Evolutionary conservation across 1,284 basidiomycete species (phyloP).

Genomic region (Cystobasidium slooffiae): DNA sequence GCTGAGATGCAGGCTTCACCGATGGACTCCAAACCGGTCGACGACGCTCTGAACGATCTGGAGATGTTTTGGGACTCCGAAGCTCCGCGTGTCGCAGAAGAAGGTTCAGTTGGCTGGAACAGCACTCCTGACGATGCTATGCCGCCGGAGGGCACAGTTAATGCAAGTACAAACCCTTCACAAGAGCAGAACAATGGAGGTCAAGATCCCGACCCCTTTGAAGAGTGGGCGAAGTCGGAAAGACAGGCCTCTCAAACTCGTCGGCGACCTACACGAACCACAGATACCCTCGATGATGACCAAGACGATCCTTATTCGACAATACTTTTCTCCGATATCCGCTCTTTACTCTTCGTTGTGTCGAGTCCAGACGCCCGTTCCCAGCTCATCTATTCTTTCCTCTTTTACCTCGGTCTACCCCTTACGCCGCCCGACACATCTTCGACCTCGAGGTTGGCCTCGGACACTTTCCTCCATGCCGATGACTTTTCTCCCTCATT

Average conservation of each 20-base stretch:
- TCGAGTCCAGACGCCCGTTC: conserved; percentile 63
- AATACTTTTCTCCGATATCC: conserved; percentile 79
- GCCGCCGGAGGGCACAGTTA: not conserved
- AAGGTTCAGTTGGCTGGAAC: conserved; percentile 59
- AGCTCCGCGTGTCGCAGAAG: conserved; percentile 60
- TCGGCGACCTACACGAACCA: conserved; percentile 66
- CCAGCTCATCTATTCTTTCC: conserved; percentile 73
- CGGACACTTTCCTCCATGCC: conserved; percentile 57
- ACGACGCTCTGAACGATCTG: conserved; percentile 55
- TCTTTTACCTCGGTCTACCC: conserved; percentile 74
- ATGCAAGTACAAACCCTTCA: not conserved
- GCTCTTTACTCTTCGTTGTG: conserved; percentile 69
- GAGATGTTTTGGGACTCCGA: conserved; percentile 63
- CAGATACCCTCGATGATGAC: conserved; percentile 61
- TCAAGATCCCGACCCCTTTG: conserved; percentile 38
- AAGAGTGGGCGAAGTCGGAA: conserved; percentile 72
- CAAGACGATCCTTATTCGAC: conserved; percentile 76
- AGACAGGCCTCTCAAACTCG: conserved; percentile 60
- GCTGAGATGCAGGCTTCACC: conserved; percentile 8
- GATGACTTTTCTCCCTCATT: conserved; percentile 47
- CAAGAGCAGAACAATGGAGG: not conserved
- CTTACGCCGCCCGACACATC: conserved; percentile 58
- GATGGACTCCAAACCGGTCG: conserved; percentile 28
- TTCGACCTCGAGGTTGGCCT: conserved; percentile 56
- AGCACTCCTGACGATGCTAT: conserved; percentile 43